Evolutionary conservation across 495 filamentous ascomycete genomes (phyloP).

Genomic region (Echria macrotheca): DNA sequence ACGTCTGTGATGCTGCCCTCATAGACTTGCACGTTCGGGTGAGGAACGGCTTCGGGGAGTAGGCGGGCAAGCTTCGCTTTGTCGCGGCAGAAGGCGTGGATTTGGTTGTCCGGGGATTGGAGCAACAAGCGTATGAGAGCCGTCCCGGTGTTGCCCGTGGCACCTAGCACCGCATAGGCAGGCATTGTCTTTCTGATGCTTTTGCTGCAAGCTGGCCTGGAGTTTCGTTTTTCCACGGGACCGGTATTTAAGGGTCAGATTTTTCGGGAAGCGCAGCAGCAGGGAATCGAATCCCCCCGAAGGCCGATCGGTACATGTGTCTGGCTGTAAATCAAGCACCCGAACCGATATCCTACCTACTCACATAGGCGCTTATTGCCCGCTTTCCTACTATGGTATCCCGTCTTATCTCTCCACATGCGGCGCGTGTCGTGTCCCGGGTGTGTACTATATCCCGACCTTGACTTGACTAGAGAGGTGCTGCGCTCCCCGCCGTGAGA

Average conservation of each 20-base stretch:
- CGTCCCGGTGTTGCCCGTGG: conserved; percentile 23
- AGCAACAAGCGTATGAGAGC: conserved; percentile 34
- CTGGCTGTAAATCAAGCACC: neutral
- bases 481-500: too few species aligned
- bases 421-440: neutral
- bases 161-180: conserved; percentile 25
- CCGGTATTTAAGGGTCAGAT: neutral
- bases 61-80: conserved; percentile 31
- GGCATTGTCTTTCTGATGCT: neutral
- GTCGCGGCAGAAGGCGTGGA: conserved; percentile 32
- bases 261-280: neutral
- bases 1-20: conserved; percentile 35
- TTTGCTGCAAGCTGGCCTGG: neutral
- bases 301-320: neutral
- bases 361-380: neutral
- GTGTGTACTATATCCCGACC: too few species aligned
- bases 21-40: conserved; percentile 28
- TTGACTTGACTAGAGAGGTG: too few species aligned
- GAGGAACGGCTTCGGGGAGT: conserved; percentile 22
- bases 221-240: neutral
- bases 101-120: conserved; percentile 13
- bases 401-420: too few species aligned
- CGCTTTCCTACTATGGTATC: too few species aligned
- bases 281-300: neutral
- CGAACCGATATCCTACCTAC: neutral